These are phyloP conservation scores for Crucihimalaya himalaica DNA, from an alignment of 345 rosid genomes.

Conservation along the genomic window DNA sequence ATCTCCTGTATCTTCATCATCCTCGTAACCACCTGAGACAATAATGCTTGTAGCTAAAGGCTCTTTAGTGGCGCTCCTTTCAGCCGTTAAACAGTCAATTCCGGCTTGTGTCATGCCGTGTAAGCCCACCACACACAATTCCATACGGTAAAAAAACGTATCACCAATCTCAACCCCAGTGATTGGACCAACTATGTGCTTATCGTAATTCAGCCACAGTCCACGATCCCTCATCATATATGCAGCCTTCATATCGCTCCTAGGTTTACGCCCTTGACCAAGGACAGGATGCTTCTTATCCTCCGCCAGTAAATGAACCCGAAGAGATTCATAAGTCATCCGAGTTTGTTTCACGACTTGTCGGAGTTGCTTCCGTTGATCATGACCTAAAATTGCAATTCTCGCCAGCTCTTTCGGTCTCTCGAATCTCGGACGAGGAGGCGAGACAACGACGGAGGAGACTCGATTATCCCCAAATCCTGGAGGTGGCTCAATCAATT, in stretches of 20 bases:
- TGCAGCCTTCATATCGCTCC: slow-evolving; percentile 59
- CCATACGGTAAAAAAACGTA: slow-evolving; percentile 66
- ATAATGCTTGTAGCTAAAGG: slow-evolving; percentile 78
- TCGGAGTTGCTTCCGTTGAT: slow-evolving; percentile 52
- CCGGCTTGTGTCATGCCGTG: slow-evolving; percentile 86
- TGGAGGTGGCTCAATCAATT: background rate
- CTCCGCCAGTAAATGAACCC: slow-evolving; percentile 47
- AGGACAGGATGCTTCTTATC: slow-evolving; percentile 41
- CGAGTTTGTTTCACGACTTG: slow-evolving; percentile 59
- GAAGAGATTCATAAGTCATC: slow-evolving; percentile 65
- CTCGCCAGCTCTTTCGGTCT: slow-evolving; percentile 75
- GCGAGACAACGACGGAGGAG: slow-evolving; percentile 26
- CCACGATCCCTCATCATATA: slow-evolving; percentile 53
- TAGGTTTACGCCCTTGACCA: slow-evolving; percentile 43
- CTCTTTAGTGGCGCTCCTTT: slow-evolving; percentile 65
- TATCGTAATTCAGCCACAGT: slow-evolving; percentile 69
- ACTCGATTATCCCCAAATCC: background rate
- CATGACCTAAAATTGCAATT: slow-evolving; percentile 44
- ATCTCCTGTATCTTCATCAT: slow-evolving; percentile 76
- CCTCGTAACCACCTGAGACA: slow-evolving; percentile 86
- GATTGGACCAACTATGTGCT: slow-evolving; percentile 69
- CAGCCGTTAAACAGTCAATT: slow-evolving; percentile 64
- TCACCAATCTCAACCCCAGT: slow-evolving; percentile 80
- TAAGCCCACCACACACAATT: slow-evolving; percentile 67
- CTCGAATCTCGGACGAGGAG: slow-evolving; percentile 20